Evolutionary conservation across 2,329 filamentous ascomycete species (phyloP).

Genomic region (Alternaria brassicae): DNA sequence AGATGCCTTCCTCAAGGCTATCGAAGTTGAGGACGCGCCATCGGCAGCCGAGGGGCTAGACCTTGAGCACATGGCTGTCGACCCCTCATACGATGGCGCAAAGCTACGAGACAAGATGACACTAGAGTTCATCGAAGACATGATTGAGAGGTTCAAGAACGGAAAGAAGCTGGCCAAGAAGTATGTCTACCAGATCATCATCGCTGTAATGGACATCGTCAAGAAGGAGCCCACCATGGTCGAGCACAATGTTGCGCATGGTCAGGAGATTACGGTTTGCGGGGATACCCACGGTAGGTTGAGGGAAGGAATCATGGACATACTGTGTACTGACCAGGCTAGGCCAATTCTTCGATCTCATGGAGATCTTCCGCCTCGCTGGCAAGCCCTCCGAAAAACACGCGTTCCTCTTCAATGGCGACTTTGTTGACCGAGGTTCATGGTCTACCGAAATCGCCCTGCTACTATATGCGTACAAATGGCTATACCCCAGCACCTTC

Average conservation of each 20-base stretch:
- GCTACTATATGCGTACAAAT: slow-evolving; percentile 94
- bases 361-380: slow-evolving; percentile 94
- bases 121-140: slow-evolving; percentile 94
- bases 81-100: slow-evolving; percentile 84
- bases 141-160: slow-evolving; percentile 86
- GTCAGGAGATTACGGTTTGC: slow-evolving; percentile 86
- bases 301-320: not conserved
- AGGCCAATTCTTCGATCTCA: slow-evolving; percentile 97
- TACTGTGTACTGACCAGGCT: slow-evolving; percentile 23
- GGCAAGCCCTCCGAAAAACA: slow-evolving; percentile 85
- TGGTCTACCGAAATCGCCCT: slow-evolving; percentile 98
- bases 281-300: slow-evolving; percentile 90
- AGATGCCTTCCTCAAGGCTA: slow-evolving; percentile 91
- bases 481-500: slow-evolving; percentile 84
- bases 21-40: slow-evolving; percentile 89
- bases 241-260: slow-evolving; percentile 81
- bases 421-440: slow-evolving; percentile 96
- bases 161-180: slow-evolving; percentile 96
- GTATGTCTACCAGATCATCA: slow-evolving; percentile 95
- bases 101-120: slow-evolving; percentile 85
- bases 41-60: slow-evolving; percentile 92
- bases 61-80: slow-evolving; percentile 82
- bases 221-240: slow-evolving; percentile 97
- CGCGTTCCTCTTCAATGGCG: slow-evolving; percentile 96
- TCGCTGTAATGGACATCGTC: slow-evolving; percentile 87